Evolutionary conservation across 2,329 filamentous ascomycete species (phyloP), one percentile per base, ranked within the genome.

Genomic region (Colletotrichum caudatum): DNA sequence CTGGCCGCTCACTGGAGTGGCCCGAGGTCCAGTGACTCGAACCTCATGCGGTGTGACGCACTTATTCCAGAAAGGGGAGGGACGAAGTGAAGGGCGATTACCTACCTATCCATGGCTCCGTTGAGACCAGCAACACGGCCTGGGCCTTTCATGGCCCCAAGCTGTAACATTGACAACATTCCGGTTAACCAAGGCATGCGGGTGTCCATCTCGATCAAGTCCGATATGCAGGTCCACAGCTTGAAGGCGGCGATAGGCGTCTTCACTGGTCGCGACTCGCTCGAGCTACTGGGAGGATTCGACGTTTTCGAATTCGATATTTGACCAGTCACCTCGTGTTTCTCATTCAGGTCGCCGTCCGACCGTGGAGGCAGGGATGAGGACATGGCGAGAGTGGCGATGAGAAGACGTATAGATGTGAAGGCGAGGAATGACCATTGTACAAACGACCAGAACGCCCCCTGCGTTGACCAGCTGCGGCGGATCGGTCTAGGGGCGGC

Each of bases 171-270:
- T 69, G 93, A 92, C 72, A 96, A 80, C 76, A 89, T 84, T 78
- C 94, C 94, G 78, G 87, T 87, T 68, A 97, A 87, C 95, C 95
- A 98, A 74, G 95, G 95, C 94, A 97, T 97, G 81, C 94, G 93
- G 75, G 85, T 81, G 75, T 92, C 87, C 78, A 97, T 82, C 84
- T 94, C 91, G 76, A 94, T 82, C 74, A 97, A 82, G 80, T 90
- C 91, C 73, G 90, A 91, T 68, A 92, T 80, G 81, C 93, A 93
- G 76, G 90, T 86, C 91, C 93, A 97, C 64, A 94, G 80, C 77
- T 89, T 90, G 87, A 96, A 97, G 75, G 88, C 87, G 72, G 96
- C 83, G 76, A 98, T 87, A 64, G 94, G 92, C 70, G 86, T 87
- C 79, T 86, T 88, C 73, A 74, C 70, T 69, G 75, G 73, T 11